Percentiles rank a stretch among this genome's conserved stretches.
Evolutionary conservation across 2,329 filamentous ascomycete genomes (phyloP).

Genomic region (Diplodia sapinea): DNA sequence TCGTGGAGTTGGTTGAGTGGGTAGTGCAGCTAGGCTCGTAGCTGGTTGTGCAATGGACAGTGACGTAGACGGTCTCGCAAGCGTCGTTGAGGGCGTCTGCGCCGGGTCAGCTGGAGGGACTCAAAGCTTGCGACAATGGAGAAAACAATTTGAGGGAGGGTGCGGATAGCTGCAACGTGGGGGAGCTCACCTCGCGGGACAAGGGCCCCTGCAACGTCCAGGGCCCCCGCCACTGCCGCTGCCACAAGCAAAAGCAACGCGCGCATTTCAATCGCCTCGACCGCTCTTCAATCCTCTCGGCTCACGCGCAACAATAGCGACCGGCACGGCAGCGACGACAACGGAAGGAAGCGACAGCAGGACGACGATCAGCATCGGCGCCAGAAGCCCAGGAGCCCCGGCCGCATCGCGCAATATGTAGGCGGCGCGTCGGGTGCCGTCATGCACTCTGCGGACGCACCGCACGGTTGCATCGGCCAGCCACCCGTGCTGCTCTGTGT

Average conservation of each 20-base stretch:
- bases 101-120: background rate
- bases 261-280: background rate
- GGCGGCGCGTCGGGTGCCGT: slow-evolving; percentile 18
- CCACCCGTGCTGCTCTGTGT: slow-evolving; percentile 1
- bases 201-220: slow-evolving; percentile 1
- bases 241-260: background rate
- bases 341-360: slow-evolving; percentile 16
- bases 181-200: slow-evolving; percentile 3
- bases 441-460: slow-evolving; percentile 1
- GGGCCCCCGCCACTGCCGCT: background rate
- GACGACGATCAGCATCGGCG: slow-evolving; percentile 1
- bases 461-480: slow-evolving; percentile 13
- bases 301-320: background rate
- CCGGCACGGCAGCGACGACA: background rate
- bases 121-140: background rate
- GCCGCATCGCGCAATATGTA: slow-evolving; percentile 18
- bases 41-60: background rate
- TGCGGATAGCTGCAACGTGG: background rate
- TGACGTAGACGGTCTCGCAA: slow-evolving; percentile 15
- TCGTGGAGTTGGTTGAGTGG: background rate
- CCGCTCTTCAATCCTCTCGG: background rate
- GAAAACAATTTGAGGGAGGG: background rate
- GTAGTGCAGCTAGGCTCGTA: background rate
- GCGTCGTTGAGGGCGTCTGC: background rate
- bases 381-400: slow-evolving; percentile 11